Evolutionary conservation across 176 grass and related monocot species (phyloP).

Genomic region (Eragrostis nindensis): DNA sequence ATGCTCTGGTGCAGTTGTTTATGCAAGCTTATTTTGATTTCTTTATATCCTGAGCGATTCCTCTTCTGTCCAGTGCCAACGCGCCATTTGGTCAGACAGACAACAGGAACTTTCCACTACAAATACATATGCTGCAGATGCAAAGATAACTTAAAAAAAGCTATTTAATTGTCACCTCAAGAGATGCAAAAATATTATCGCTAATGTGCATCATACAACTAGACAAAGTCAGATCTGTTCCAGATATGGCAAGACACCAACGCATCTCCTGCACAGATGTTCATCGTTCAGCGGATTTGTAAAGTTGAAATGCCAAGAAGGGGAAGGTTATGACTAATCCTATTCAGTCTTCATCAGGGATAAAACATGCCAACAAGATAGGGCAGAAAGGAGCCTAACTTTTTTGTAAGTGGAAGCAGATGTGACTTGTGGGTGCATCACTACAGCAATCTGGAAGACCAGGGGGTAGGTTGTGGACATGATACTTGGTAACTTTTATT

Average conservation of each 20-base stretch:
- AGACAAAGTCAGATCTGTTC: slow-evolving; percentile 44
- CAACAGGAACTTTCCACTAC: slow-evolving; percentile 18
- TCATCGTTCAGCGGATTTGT: slow-evolving; percentile 11
- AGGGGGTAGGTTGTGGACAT: slow-evolving; percentile 35
- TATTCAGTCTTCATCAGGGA: not conserved
- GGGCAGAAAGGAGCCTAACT: slow-evolving; percentile 30
- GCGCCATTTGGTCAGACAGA: slow-evolving; percentile 40
- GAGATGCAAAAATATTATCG: slow-evolving; percentile 36
- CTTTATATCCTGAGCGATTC: slow-evolving; percentile 24
- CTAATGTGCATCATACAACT: slow-evolving; percentile 14
- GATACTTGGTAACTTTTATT: slow-evolving; percentile 33
- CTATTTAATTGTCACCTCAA: slow-evolving; percentile 33
- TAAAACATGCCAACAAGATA: slow-evolving; percentile 18
- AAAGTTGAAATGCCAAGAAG: slow-evolving; percentile 22
- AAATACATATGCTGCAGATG: slow-evolving; percentile 8
- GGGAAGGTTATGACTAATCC: slow-evolving; percentile 14
- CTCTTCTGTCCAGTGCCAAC: slow-evolving; percentile 34
- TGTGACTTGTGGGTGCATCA: slow-evolving; percentile 33
- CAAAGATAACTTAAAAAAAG: slow-evolving; percentile 44
- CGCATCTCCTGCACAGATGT: slow-evolving; percentile 19
- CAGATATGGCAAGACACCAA: slow-evolving; percentile 39
- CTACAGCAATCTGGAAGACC: slow-evolving; percentile 29
- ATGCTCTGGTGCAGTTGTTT: slow-evolving; percentile 4
- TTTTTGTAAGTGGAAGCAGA: slow-evolving; percentile 37
- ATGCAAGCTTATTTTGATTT: slow-evolving; percentile 30